Evolutionary conservation across 225 moss, liverwort and hornwort genomes (phyloP).

Genomic region (Straminergon stramineum): DNA sequence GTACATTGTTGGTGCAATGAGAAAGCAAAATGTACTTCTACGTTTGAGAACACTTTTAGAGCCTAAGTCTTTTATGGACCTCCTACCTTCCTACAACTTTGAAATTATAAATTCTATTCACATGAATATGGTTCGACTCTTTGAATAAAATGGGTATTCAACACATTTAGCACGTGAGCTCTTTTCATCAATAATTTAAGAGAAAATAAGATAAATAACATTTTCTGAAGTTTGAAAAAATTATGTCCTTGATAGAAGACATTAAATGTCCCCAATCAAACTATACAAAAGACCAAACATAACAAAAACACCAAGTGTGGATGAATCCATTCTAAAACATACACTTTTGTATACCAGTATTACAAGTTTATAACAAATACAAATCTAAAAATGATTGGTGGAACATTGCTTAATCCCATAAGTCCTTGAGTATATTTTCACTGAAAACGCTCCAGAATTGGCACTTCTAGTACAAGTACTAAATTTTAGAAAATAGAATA

Average conservation of each 20-base stretch:
- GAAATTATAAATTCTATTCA: background rate
- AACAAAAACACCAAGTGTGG: background rate
- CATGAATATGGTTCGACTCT: background rate
- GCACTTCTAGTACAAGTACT: too few relatives aligned
- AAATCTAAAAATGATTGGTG: background rate
- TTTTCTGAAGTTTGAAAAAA: background rate
- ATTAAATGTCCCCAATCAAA: too few relatives aligned
- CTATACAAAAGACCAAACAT: rapidly evolving
- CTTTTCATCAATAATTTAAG: background rate
- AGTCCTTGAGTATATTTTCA: too few relatives aligned
- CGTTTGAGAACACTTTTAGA: too few relatives aligned
- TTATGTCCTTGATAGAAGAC: background rate
- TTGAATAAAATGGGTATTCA: background rate
- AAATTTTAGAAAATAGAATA: too few relatives aligned
- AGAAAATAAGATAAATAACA: background rate
- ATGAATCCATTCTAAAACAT: background rate
- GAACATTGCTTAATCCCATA: background rate
- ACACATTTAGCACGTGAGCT: rapidly evolving
- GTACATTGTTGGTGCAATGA: too few relatives aligned
- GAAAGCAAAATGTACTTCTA: too few relatives aligned
- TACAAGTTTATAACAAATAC: background rate
- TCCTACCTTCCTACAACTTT: background rate
- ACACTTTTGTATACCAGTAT: background rate
- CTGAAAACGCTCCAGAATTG: too few relatives aligned
- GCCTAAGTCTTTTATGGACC: too few relatives aligned